Percentiles rank a stretch among this genome's conserved stretches.
Conservation (phyloP, 1,139 yeast species). For the Taphrina betulina region DNA sequence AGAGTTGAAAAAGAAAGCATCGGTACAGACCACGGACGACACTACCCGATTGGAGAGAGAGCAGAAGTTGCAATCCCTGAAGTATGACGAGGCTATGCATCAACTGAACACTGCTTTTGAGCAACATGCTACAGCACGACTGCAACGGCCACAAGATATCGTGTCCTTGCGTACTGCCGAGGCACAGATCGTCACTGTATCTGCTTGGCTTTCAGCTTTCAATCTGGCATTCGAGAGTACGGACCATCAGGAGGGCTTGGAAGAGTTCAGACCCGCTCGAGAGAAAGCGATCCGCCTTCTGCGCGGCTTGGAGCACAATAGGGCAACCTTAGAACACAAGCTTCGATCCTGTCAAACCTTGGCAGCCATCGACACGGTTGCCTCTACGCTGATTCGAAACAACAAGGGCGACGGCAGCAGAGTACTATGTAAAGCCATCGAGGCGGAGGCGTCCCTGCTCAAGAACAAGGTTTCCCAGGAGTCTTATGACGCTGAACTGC, state of each 20-base stretch:
- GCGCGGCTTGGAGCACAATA: conserved; percentile 21
- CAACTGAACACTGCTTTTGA: conserved; percentile 26
- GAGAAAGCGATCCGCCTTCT: conserved; percentile 1
- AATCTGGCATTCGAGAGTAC: conserved; percentile 6
- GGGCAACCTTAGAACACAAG: conserved; percentile 14
- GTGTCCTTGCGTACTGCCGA: conserved; percentile 11
- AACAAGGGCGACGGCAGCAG: conserved; percentile 16
- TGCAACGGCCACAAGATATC: conserved; percentile 21
- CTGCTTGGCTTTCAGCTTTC: conserved; percentile 27
- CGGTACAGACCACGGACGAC: conserved; percentile 31
- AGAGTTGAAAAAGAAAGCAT: conserved; percentile 53
- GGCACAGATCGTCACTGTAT: conserved; percentile 4
- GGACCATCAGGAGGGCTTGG: conserved; percentile 21
- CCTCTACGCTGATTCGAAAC: conserved; percentile 21
- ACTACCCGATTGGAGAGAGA: conserved; percentile 17
- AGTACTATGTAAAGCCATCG: conserved; percentile 28
- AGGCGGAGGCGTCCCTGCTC: conserved; percentile 18
- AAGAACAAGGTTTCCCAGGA: conserved; percentile 16
- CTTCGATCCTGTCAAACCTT: conserved; percentile 26
- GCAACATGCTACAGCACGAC: conserved; percentile 4
- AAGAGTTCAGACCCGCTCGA: conserved; percentile 10
- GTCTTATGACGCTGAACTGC: conserved; percentile 21
- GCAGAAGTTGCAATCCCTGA: conserved; percentile 19
- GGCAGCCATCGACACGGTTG: conserved; percentile 27
- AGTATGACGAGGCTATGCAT: conserved; percentile 22